Base-by-base conservation (phyloP, 2,329 filamentous ascomycete genomes). In the Paraphaeosphaeria minitans region DNA sequence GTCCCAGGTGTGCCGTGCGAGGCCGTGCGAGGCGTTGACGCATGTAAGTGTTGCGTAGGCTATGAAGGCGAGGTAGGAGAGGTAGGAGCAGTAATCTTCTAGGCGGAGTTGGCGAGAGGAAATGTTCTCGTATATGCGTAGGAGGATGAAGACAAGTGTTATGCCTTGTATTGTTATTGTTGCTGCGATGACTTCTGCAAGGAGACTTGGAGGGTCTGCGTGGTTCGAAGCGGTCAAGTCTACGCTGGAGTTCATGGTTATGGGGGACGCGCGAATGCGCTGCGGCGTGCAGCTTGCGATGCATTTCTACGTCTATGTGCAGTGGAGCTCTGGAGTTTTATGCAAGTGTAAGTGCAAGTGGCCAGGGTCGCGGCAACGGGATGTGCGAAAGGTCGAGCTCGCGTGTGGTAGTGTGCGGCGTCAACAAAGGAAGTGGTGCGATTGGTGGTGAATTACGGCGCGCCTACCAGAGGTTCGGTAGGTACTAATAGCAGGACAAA, bases 31-130 rank as follows among this genome's bases (percentile, higher is more conserved):
- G 14, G 46, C 39, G 19, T 53, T 54, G 35, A 48, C 35, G 45
- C 53, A 37, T 5, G 59, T 48, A 3, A 58, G 13, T 4, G 35
- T 55, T 14, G 60, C 54, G 27, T 62, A 51, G 13, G 53, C 50
- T 37, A 62, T 42, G 33, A 58, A 45, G 13, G 45, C 57, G 6
- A 49, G 24, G 55, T 57, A 64, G n/a, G 59, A 57, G 2, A 52
- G 12, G 41, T 60, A 64, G 43, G 51, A 53, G 31, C 55, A 55
- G 13, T 46, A 54, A 29, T 64, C 62, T 49, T 64, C 62, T 8
- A 47, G 4, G 3, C 47, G 27, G 41, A 58, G 19, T 12, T 29
- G 48, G 13, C 46, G 57, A 8, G 48, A 33, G 21, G 31, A 55
- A 16, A 52, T 19, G 53, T 53, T 53, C n/a, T 53, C 59, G 42